Base-by-base conservation (phyloP, 441 rosid genomes). In the Mallotus japonicus region DNA sequence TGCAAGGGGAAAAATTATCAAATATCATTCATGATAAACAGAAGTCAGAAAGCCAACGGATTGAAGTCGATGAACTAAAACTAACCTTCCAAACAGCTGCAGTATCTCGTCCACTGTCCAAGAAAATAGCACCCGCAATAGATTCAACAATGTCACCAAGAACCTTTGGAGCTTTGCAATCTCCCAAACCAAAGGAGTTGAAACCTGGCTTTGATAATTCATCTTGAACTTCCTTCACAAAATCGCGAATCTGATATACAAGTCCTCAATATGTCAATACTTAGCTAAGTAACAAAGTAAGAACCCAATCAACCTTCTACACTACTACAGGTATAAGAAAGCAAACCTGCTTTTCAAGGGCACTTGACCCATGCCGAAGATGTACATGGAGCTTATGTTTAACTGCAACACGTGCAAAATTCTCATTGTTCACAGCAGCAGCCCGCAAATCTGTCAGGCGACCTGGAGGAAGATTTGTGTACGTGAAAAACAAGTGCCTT, bases 131-230 rank as follows among this genome's bases (percentile, higher is more conserved):
- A 78, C 99, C 99, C 40, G 99, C 99, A 56, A 96, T 92, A 17
- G 99, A 96, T 81, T 96, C 98, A 20, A 96, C 84, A 69, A 96
- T 96, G 80, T 96, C 98, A 34, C 99, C 99, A 56, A 96, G 95
- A 81, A 96, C 99, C 82, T 96, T 96, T 11, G 99, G 99, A 34
- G 99, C 99, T 87, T 93, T 96, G 84, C 99, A 93, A 77, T 96
- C 99, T 80, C 98, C 98, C 78, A 96, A 79, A 65, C 99, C 98
- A 72, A 96, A 96, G 22, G 98, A 96, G 82, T 96, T 96, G 81
- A 89, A 92, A 65, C 95, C 97, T 19, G 98, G 97, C 85, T 91
- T 96, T 56, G 80, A 84, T 24, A 90, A 80, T 76, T 96, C 98
- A 22, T 88, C 87, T 68, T 84, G 90, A 73, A 85, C 98, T 86